These are phyloP conservation scores for Exophiala aquamarina DNA, from an alignment of 2,329 filamentous ascomycete species.

Conservation along the genomic window DNA sequence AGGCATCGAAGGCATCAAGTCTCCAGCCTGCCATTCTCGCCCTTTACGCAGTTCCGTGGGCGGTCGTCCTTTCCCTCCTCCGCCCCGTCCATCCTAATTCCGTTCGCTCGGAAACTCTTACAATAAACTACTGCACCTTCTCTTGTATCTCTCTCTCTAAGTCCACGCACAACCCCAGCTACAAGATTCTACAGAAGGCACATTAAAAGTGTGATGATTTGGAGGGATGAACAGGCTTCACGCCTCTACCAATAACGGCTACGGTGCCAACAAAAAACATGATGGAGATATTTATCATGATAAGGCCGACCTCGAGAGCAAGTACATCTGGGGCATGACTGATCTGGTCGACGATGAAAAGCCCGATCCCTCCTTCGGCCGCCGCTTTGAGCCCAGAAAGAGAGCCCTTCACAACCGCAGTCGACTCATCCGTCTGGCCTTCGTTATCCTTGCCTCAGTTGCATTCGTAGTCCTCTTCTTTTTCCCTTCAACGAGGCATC, in stretches of 20 bases:
- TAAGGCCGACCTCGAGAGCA: slow-evolving; percentile 58
- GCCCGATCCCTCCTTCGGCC: slow-evolving; percentile 15
- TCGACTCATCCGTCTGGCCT: slow-evolving; percentile 18
- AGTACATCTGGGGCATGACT: slow-evolving; percentile 22
- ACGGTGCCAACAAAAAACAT: slow-evolving; percentile 66
- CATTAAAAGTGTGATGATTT: slow-evolving; percentile 23
- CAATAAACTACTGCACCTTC: too few species aligned
- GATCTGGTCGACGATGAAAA: slow-evolving; percentile 28
- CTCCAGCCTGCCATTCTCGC: too few species aligned
- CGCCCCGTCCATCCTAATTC: too few species aligned
- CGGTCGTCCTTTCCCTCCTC: too few species aligned
- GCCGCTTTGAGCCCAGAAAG: slow-evolving; percentile 24
- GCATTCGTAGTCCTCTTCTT: slow-evolving; percentile 64
- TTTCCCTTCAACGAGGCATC: slow-evolving; percentile 70
- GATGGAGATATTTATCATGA: slow-evolving; percentile 76
- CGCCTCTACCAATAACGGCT: slow-evolving; percentile 73
- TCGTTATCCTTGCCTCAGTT: slow-evolving; percentile 58
- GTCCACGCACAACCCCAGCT: too few species aligned
- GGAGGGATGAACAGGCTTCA: slow-evolving; percentile 77
- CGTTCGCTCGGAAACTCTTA: too few species aligned
- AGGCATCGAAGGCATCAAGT: too few species aligned
- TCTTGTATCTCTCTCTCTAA: too few species aligned
- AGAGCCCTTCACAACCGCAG: slow-evolving; percentile 19
- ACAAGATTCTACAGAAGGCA: background rate
- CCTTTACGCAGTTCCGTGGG: too few species aligned